These are phyloP conservation scores for Purpureocillium lavendulum DNA, from an alignment of 2,329 filamentous ascomycete genomes.

Conservation along the genomic window DNA sequence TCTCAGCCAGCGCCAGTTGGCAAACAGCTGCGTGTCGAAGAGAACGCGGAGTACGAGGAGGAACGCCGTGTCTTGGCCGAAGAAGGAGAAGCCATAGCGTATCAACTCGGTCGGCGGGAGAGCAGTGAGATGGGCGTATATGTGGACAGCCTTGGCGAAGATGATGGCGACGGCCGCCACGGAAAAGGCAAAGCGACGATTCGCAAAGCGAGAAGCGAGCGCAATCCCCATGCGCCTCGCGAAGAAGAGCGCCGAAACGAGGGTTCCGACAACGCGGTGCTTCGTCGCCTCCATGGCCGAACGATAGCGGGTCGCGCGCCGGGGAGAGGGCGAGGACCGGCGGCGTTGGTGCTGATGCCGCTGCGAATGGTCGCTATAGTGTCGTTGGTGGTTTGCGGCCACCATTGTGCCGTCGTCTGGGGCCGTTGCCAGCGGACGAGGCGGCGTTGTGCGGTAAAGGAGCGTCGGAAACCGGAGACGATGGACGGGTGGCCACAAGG, in stretches of 20 bases:
- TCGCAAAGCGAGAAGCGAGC: constrained; percentile 15
- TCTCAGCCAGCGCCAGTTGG: constrained; percentile 12
- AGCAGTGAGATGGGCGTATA: constrained; percentile 21
- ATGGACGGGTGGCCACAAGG: too few relatives aligned
- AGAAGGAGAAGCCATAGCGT: constrained; percentile 24
- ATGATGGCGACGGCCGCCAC: constrained; percentile 20
- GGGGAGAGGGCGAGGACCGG: not conserved
- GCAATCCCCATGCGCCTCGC: constrained; percentile 8
- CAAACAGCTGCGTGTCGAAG: constrained; percentile 14
- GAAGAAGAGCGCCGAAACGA: constrained; percentile 1
- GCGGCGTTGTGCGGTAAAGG: too few relatives aligned
- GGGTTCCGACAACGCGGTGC: constrained; percentile 1
- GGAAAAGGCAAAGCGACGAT: constrained; percentile 22
- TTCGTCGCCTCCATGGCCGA: not conserved
- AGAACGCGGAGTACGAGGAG: constrained; percentile 22
- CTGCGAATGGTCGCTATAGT: too few relatives aligned
- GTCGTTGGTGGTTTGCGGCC: too few relatives aligned
- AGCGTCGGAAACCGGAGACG: too few relatives aligned
- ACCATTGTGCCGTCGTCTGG: too few relatives aligned
- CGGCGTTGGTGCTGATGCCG: not conserved
- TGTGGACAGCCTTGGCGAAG: constrained; percentile 21
- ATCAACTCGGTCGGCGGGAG: constrained; percentile 19
- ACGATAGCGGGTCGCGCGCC: not conserved
- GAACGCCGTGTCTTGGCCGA: constrained; percentile 22
- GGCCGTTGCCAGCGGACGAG: too few relatives aligned